Evolutionary conservation across 2,329 filamentous ascomycete genomes (phyloP).

Genomic region (Curvularia eragrostidis): DNA sequence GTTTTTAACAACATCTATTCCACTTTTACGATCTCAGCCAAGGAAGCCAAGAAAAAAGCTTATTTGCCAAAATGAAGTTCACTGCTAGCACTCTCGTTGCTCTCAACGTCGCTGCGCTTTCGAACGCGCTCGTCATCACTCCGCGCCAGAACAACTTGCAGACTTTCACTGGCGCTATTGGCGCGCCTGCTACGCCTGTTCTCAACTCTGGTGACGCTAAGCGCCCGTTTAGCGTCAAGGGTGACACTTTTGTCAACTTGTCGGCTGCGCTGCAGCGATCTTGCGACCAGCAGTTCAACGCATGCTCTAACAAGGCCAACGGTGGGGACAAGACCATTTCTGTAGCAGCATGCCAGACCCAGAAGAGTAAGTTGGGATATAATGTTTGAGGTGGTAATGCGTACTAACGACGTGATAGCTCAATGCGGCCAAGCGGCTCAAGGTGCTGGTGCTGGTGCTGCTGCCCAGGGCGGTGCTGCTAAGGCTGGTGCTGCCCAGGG

Average conservation of each 20-base stretch:
- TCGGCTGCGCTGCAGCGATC: constrained; percentile 64
- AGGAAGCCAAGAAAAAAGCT: background rate
- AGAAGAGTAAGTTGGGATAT: constrained; percentile 52
- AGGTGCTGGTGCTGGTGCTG: too few relatives aligned
- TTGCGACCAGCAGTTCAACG: constrained; percentile 69
- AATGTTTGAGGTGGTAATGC: background rate
- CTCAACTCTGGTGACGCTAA: constrained; percentile 59
- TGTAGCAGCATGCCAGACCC: constrained; percentile 62
- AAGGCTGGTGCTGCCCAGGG: background rate
- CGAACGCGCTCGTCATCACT: constrained; percentile 29
- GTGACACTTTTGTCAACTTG: constrained; percentile 60
- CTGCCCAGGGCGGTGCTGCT: too few relatives aligned
- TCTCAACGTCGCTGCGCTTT: constrained; percentile 26
- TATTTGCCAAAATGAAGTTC: constrained; percentile 35
- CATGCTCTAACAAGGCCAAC: constrained; percentile 65
- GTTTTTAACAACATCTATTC: background rate
- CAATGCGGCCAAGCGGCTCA: background rate
- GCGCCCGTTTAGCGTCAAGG: constrained; percentile 44
- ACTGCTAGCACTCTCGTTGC: constrained; percentile 22
- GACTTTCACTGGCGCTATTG: constrained; percentile 57
- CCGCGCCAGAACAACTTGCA: constrained; percentile 40
- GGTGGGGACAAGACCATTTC: constrained; percentile 53
- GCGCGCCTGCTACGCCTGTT: constrained; percentile 61
- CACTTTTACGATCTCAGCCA: background rate
- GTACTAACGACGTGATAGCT: constrained; percentile 4